These are phyloP conservation scores for Escallonia herrerae DNA, from an alignment of 129 eudicot species.

Conservation along the genomic window DNA sequence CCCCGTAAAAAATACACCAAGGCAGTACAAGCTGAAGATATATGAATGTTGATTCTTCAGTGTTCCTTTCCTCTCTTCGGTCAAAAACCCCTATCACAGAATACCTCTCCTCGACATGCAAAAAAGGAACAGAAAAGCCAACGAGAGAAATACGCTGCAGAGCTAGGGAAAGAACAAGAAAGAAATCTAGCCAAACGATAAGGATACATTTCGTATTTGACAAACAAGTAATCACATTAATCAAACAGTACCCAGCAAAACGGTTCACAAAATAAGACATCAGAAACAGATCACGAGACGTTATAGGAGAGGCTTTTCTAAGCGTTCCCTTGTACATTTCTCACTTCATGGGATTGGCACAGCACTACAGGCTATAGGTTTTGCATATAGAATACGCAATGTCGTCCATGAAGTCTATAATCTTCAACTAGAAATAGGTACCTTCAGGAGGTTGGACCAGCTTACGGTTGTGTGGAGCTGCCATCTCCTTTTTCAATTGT, in stretches of 20 bases:
- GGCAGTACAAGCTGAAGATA: too few species aligned
- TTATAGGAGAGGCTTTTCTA: slow-evolving; percentile 8
- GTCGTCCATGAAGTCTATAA: slow-evolving; percentile 10
- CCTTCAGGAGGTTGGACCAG: slow-evolving; percentile 79
- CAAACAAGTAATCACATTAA: slow-evolving; percentile 25
- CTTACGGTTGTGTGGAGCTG: slow-evolving; percentile 57
- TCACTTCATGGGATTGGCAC: neutral
- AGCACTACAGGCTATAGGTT: slow-evolving; percentile 16
- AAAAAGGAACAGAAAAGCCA: too few species aligned
- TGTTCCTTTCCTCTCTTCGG: too few species aligned
- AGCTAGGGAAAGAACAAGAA: too few species aligned
- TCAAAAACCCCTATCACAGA: too few species aligned
- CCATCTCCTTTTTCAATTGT: slow-evolving; percentile 68
- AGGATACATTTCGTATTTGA: neutral
- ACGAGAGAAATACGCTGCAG: too few species aligned
- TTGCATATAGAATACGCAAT: slow-evolving; percentile 19
- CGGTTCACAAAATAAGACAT: slow-evolving; percentile 6
- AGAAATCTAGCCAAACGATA: too few species aligned
- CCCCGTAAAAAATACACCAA: too few species aligned
- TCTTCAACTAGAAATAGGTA: slow-evolving; percentile 36
- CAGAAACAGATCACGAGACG: neutral
- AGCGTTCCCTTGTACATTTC: neutral
- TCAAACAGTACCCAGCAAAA: slow-evolving; percentile 25
- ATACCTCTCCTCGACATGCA: too few species aligned
- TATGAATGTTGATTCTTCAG: too few species aligned